phyloP scores from a whole-genome alignment of 495 filamentous ascomycete genomes.

The Neurospora sp. region DNA sequence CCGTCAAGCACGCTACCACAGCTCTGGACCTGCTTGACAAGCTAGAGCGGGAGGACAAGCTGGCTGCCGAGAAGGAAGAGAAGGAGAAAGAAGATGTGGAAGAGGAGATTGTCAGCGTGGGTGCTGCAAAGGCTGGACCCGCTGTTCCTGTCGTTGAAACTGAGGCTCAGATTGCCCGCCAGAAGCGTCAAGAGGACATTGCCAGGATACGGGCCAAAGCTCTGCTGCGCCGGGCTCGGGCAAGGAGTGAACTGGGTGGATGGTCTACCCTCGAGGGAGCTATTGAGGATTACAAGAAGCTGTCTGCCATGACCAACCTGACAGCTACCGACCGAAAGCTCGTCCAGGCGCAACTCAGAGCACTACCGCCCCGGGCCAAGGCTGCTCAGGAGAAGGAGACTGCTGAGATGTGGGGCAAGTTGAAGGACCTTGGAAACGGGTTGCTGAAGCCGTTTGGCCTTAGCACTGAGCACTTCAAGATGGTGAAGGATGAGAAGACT shows the following conservation, averaged over 20 bases:
- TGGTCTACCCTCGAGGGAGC: conserved; percentile 81
- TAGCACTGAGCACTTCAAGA: conserved; percentile 86
- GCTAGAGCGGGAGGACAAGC: conserved; percentile 27
- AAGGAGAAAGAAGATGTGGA: conserved; percentile 52
- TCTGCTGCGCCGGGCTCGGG: conserved; percentile 74
- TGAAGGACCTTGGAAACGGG: conserved; percentile 89
- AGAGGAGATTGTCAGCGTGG: conserved; percentile 42
- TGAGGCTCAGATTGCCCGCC: conserved; percentile 15
- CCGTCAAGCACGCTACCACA: conserved; percentile 59
- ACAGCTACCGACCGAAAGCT: conserved; percentile 52
- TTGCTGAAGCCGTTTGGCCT: conserved; percentile 88
- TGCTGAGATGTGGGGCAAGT: conserved; percentile 90
- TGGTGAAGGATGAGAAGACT: conserved; percentile 78
- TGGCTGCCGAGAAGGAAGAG: conserved; percentile 39
- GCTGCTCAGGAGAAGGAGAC: conserved; percentile 76
- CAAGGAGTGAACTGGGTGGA: conserved; percentile 54
- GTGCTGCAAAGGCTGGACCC: conserved; percentile 38
- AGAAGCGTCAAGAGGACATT: conserved; percentile 47
- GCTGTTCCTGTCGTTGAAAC: conserved; percentile 28
- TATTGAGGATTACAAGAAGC: conserved; percentile 59
- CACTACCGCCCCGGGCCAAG: conserved; percentile 56
- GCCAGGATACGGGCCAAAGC: conserved; percentile 75
- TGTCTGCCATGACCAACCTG: conserved; percentile 48
- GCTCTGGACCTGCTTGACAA: conserved; percentile 64
- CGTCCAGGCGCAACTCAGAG: conserved; percentile 52